Evolutionary conservation across 2,329 filamentous ascomycete genomes (phyloP).

Genomic region (Blastomyces parvus): DNA sequence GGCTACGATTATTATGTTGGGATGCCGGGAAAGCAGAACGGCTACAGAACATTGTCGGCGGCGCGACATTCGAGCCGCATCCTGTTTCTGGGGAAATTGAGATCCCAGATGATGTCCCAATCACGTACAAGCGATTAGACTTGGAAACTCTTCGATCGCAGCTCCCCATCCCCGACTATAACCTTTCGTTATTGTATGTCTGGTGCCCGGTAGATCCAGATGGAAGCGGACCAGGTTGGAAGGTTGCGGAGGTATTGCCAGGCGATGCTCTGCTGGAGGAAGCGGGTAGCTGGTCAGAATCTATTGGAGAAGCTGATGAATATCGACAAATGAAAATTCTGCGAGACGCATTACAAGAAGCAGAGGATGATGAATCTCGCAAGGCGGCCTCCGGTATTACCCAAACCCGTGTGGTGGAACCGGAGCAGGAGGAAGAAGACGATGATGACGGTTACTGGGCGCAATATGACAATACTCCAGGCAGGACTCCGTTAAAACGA

Average conservation of each 20-base stretch:
- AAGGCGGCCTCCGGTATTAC: conserved; percentile 10
- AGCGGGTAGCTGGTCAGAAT: conserved; percentile 44
- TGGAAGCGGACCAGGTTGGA: conserved; percentile 46
- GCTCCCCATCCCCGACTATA: conserved; percentile 46
- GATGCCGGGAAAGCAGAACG: conserved; percentile 43
- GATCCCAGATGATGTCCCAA: conserved; percentile 46
- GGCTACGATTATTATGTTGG: conserved; percentile 54
- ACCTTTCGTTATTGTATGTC: conserved; percentile 47
- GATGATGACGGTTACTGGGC: conserved; percentile 59
- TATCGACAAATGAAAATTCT: conserved; percentile 30
- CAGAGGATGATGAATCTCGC: conserved; percentile 14
- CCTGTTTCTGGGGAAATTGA: conserved; percentile 58
- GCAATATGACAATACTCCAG: conserved; percentile 50
- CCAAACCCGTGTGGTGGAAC: conserved; percentile 7
- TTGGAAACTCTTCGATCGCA: conserved; percentile 52
- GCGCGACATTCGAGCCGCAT: conserved; percentile 51
- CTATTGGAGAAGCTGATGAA: conserved; percentile 47
- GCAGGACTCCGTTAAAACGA: conserved; percentile 40
- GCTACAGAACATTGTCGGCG: conserved; percentile 45
- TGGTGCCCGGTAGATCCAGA: conserved; percentile 53
- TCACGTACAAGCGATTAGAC: conserved; percentile 51
- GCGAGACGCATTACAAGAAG: conserved; percentile 28
- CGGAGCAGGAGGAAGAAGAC: conserved; percentile 39
- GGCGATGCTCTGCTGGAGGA: conserved; percentile 42
- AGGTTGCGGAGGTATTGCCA: conserved; percentile 49